phyloP scores from a whole-genome alignment of 495 filamentous ascomycete genomes.

The Delitschia confertaspora region DNA sequence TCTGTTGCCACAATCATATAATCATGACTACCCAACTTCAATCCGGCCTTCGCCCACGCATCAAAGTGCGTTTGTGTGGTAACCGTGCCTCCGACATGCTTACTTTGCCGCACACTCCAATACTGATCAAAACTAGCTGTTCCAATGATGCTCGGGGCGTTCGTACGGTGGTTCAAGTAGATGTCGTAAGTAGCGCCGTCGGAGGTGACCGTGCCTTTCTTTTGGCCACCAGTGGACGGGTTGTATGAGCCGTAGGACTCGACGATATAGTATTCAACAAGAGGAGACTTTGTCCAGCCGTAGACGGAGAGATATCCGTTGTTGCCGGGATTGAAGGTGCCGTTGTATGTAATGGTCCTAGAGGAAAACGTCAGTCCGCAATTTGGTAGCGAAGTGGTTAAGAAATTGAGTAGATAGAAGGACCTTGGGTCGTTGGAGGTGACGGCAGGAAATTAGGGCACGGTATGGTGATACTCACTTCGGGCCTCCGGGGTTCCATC shows the following conservation, averaged over 20 bases:
- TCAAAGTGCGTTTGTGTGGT: constrained; percentile 52
- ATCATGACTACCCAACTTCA: constrained; percentile 37
- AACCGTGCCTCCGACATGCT: constrained; percentile 44
- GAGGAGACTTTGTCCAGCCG: constrained; percentile 50
- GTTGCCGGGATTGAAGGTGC: constrained; percentile 40
- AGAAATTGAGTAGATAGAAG: too few species aligned
- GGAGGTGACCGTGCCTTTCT: constrained; percentile 46
- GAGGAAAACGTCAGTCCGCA: background rate
- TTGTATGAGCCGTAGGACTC: constrained; percentile 50
- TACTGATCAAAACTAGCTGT: constrained; percentile 50
- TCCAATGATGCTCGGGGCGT: constrained; percentile 52
- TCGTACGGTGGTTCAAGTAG: constrained; percentile 48
- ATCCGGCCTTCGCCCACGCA: constrained; percentile 46
- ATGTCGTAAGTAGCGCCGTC: constrained; percentile 61
- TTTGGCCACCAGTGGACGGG: constrained; percentile 40
- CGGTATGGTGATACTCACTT: constrained; percentile 1
- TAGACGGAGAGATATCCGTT: constrained; percentile 51
- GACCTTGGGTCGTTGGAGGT: too few species aligned
- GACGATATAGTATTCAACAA: constrained; percentile 55
- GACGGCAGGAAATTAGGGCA: too few species aligned
- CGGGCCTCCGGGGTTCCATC: constrained; percentile 28
- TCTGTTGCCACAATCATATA: constrained; percentile 32
- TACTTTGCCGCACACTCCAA: constrained; percentile 45
- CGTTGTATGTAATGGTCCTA: constrained; percentile 39
- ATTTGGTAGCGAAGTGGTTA: background rate